Percentiles rank a stretch among this genome's conserved stretches.
These are phyloP conservation scores for Rhododendron henanense DNA, from an alignment of 148 eudicot species.

Conservation along the genomic window DNA sequence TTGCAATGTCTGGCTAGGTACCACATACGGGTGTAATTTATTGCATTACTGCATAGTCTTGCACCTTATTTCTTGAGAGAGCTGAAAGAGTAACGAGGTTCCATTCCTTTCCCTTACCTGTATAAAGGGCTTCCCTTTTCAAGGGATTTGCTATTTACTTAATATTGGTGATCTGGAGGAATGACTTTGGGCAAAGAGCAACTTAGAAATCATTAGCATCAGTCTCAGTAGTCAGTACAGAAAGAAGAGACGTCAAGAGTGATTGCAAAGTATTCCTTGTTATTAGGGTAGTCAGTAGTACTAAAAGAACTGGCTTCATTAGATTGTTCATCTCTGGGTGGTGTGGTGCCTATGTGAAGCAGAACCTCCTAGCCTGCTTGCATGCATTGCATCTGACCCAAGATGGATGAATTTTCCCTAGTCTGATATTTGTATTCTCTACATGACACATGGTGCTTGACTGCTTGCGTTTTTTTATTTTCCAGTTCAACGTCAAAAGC, in stretches of 20 bases:
- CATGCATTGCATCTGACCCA: neutral
- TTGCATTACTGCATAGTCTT: neutral
- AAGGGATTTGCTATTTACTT: neutral
- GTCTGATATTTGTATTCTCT: neutral
- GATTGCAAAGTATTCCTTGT: neutral
- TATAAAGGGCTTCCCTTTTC: neutral
- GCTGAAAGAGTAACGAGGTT: neutral
- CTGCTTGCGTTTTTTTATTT: neutral
- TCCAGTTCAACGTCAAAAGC: neutral
- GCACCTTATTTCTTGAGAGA: neutral
- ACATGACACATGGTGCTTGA: neutral
- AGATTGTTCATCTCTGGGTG: neutral
- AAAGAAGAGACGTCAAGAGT: neutral
- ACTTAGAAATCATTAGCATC: neutral
- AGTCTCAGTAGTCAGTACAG: neutral
- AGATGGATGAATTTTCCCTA: neutral
- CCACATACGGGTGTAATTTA: neutral
- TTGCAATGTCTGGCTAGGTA: neutral
- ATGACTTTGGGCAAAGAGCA: neutral
- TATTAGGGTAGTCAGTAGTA: neutral
- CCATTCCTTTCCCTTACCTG: neutral
- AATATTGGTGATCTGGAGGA: neutral
- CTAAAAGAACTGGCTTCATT: neutral
- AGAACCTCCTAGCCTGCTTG: constrained; percentile 3
- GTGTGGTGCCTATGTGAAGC: neutral